Base-by-base conservation (phyloP, 768 basidiomycete species). In the Lyophyllum atratum region DNA sequence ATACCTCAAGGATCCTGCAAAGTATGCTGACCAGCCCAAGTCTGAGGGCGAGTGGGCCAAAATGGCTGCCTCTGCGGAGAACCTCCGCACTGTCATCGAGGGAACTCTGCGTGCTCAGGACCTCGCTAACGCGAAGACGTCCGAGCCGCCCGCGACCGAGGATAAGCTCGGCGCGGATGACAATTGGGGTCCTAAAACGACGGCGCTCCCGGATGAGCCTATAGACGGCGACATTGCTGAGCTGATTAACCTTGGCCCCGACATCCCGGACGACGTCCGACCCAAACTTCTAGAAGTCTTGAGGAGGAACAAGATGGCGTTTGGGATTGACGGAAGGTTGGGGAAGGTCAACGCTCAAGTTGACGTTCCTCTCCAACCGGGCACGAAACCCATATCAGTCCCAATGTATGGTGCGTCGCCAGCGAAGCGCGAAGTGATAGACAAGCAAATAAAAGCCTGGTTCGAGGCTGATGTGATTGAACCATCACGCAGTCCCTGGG, bases 391-490 rank as follows among this genome's bases (percentile, higher is more conserved):
- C 0, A 67, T 74, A 1, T 70, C 68, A 0, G 8, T 70, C 4
- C n/a, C n/a, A n/a, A n/a, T n/a, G n/a, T n/a, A n/a, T n/a, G n/a
- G n/a, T n/a, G n/a, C n/a, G n/a, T n/a, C 70, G 4, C 71, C 67
- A 6, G 69, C 62, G 1, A 71, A 70, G 33, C 26, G 66, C 14
- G 56, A 67, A 52, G 63, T 72, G n/a, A n/a, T n/a, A n/a, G n/a
- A n/a, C n/a, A n/a, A n/a, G n/a, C n/a, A n/a, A n/a, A n/a, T n/a
- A n/a, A n/a, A n/a, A n/a, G n/a, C n/a, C n/a, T n/a, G n/a, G n/a
- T n/a, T n/a, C n/a, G n/a, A n/a, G n/a, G n/a, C 0, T 70, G 75
- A 66, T 1, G 72, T 79, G 0, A 77, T 79, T 24, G 74, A 80
- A 52, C 70, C 69, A 0, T 78, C 75, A 0, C 54, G 57, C 2